These are phyloP conservation scores for Acrodontium crateriforme DNA, from an alignment of 2,329 filamentous ascomycete genomes.

Conservation along the genomic window DNA sequence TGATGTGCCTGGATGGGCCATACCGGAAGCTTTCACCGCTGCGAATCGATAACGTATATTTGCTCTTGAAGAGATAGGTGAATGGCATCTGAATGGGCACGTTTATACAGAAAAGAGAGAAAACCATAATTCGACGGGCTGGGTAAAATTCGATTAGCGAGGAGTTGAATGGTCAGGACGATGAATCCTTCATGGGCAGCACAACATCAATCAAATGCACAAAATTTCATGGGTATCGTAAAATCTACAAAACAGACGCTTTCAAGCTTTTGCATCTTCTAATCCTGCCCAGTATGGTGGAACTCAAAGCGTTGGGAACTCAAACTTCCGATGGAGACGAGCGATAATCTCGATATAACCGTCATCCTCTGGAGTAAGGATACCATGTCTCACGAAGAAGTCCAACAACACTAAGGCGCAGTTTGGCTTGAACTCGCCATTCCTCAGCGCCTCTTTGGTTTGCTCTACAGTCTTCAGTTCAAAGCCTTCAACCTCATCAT, in stretches of 20 bases:
- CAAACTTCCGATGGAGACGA: constrained; percentile 63
- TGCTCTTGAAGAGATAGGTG: constrained; percentile 82
- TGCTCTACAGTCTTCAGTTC: constrained; percentile 62
- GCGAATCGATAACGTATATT: constrained; percentile 84
- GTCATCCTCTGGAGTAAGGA: constrained; percentile 63
- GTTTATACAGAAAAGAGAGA: not conserved
- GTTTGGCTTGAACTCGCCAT: constrained; percentile 82
- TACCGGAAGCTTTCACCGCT: constrained; percentile 90
- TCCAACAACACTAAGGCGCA: constrained; percentile 74
- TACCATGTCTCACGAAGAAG: constrained; percentile 76
- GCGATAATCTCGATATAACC: constrained; percentile 62
- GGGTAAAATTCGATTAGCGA: too few relatives aligned
- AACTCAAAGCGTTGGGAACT: constrained; percentile 51
- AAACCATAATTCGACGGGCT: too few relatives aligned
- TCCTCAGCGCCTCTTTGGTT: constrained; percentile 53
- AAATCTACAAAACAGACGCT: too few relatives aligned
- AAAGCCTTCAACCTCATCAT: constrained; percentile 83
- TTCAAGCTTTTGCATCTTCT: too few relatives aligned
- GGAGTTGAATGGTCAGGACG: too few relatives aligned
- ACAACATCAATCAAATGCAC: too few relatives aligned
- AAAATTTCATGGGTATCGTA: too few relatives aligned
- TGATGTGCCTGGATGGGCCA: constrained; percentile 83
- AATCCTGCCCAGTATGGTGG: too few relatives aligned
- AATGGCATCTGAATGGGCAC: too few relatives aligned
- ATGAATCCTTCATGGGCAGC: too few relatives aligned